Percentiles rank a stretch among this genome's conserved stretches.
Conservation (phyloP, 2,329 filamentous ascomycete genomes). For the Aspergillus proliferans region DNA sequence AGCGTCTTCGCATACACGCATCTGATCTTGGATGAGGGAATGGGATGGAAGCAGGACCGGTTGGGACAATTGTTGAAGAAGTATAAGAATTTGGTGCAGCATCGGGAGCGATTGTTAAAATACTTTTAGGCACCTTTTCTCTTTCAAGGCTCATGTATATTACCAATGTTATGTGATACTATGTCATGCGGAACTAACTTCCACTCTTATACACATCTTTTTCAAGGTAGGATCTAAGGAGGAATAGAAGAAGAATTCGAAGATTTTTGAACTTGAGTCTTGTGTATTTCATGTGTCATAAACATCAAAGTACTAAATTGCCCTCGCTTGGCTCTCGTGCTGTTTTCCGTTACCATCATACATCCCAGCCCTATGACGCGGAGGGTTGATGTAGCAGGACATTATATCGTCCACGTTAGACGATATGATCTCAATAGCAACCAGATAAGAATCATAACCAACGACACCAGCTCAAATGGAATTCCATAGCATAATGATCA, state of each 20-base stretch:
- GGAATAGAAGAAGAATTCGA: too few species aligned
- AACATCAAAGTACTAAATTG: too few species aligned
- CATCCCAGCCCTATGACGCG: too few species aligned
- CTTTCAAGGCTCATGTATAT: neutral
- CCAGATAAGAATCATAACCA: neutral
- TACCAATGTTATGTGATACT: neutral
- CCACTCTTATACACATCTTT: too few species aligned
- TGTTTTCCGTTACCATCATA: too few species aligned
- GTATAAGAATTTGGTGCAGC: conserved; percentile 58
- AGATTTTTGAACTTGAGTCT: too few species aligned
- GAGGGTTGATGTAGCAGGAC: too few species aligned
- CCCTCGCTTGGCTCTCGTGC: too few species aligned
- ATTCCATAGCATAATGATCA: neutral
- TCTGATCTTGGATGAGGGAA: conserved; percentile 60
- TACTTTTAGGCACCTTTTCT: conserved; percentile 39
- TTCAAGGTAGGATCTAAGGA: too few species aligned
- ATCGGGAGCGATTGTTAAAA: conserved; percentile 54
- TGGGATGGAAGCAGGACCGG: conserved; percentile 60
- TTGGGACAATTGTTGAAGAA: conserved; percentile 53
- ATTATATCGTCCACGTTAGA: too few species aligned
- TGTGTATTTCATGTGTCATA: too few species aligned
- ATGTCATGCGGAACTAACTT: conserved; percentile 6
- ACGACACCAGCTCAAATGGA: neutral
- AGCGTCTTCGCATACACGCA: conserved; percentile 85
- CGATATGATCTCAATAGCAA: too few species aligned